Conservation (phyloP, 75 land plant genomes). For the Cunninghamia lanceolata region DNA sequence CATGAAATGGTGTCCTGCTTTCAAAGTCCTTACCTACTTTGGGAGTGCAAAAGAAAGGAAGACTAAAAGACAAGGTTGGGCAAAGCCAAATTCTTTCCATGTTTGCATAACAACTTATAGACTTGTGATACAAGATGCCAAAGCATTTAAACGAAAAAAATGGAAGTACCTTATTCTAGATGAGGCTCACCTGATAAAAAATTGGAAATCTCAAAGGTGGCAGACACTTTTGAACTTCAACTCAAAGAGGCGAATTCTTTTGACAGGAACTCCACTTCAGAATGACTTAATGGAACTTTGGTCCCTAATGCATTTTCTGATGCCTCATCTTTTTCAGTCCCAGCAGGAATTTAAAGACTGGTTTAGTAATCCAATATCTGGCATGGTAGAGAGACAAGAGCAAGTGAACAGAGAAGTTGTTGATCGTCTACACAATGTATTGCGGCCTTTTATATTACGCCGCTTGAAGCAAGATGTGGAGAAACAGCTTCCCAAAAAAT, state of each 20-base stretch:
- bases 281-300: constrained; percentile 99
- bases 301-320: constrained; percentile 99
- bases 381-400: constrained; percentile 98
- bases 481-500: constrained; percentile 92
- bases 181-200: constrained; percentile 98
- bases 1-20: constrained; percentile 99
- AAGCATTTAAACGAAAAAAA: constrained; percentile 96
- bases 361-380: constrained; percentile 96
- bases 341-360: constrained; percentile 99
- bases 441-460: constrained; percentile 92
- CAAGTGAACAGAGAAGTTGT: constrained; percentile 92
- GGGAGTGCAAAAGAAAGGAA: constrained; percentile 97
- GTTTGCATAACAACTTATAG: constrained; percentile 98
- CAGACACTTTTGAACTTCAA: constrained; percentile 98
- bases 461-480: constrained; percentile 98
- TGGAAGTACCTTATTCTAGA: constrained; percentile 98
- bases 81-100: constrained; percentile 94
- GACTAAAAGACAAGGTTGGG: constrained; percentile 93
- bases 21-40: constrained; percentile 95
- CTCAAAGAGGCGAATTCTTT: constrained; percentile 89
- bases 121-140: constrained; percentile 97
- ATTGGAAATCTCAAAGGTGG: constrained; percentile 99
- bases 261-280: constrained; percentile 98
- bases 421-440: constrained; percentile 96
- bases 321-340: constrained; percentile 99